A percentile compares a stretch with the other conserved stretches of the same genome.
Evolutionary conservation across 306 rosid species (phyloP).

Genomic region (Cicer arietinum): DNA sequence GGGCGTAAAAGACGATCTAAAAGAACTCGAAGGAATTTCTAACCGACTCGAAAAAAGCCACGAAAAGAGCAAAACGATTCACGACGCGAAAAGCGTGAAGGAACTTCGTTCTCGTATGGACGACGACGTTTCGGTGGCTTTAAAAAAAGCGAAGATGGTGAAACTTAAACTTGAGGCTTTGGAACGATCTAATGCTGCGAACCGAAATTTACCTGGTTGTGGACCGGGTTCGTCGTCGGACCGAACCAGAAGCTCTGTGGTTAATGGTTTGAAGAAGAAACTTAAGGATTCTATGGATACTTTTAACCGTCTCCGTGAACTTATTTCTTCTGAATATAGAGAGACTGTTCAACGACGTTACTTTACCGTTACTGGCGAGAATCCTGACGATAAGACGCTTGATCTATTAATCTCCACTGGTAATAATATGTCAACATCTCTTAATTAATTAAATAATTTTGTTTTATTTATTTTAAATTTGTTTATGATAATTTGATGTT

Average conservation of each 20-base stretch:
- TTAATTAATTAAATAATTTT: neutral
- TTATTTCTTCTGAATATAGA: slow-evolving; percentile 79
- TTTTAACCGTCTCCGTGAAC: slow-evolving; percentile 66
- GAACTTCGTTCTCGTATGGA: slow-evolving; percentile 93
- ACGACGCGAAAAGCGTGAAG: slow-evolving; percentile 77
- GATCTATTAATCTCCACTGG: slow-evolving; percentile 91
- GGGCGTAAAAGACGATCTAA: slow-evolving; percentile 78
- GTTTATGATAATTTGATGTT: neutral
- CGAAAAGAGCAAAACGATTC: slow-evolving; percentile 84
- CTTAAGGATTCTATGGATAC: slow-evolving; percentile 84
- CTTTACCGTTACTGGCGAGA: slow-evolving; percentile 94
- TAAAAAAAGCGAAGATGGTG: slow-evolving; percentile 85
- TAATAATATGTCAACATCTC: slow-evolving; percentile 20
- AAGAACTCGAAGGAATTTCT: slow-evolving; percentile 65
- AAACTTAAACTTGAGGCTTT: slow-evolving; percentile 86
- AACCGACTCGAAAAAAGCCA: slow-evolving; percentile 57
- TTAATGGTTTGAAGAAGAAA: slow-evolving; percentile 87
- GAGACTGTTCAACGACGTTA: slow-evolving; percentile 93
- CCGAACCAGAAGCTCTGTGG: slow-evolving; percentile 86
- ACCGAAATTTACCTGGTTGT: slow-evolving; percentile 75
- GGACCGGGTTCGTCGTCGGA: slow-evolving; percentile 96
- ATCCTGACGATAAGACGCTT: slow-evolving; percentile 89
- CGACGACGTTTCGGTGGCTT: slow-evolving; percentile 69
- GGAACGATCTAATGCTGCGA: slow-evolving; percentile 90
- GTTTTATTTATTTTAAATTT: neutral